Percentiles rank a stretch among this genome's conserved stretches.
These are phyloP conservation scores for Pseudoscleropodium purum DNA, from an alignment of 225 moss, liverwort and hornwort species.

Conservation along the genomic window DNA sequence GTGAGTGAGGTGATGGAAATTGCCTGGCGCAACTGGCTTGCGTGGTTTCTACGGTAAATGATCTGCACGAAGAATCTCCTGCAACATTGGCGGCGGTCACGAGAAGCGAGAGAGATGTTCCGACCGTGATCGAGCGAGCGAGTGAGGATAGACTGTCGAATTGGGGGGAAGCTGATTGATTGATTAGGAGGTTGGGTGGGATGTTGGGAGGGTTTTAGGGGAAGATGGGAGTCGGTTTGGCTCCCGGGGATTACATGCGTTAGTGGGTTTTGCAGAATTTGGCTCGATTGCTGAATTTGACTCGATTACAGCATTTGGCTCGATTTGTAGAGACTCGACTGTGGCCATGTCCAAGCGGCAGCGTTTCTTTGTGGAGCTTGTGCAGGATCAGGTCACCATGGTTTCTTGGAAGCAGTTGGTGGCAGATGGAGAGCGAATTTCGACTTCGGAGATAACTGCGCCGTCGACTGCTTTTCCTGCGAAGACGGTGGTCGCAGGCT, in stretches of 20 bases:
- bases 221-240: neutral
- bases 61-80: neutral
- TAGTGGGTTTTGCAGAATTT: neutral
- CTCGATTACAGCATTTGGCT: neutral
- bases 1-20: neutral
- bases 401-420: slow-evolving; percentile 37
- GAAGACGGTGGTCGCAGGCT: neutral
- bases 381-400: neutral
- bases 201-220: neutral
- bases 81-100: neutral
- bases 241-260: neutral
- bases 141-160: neutral
- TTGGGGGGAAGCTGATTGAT: neutral
- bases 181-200: neutral
- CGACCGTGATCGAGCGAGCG: neutral
- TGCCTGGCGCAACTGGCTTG: neutral
- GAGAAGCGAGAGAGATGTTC: neutral
- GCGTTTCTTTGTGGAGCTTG: slow-evolving; percentile 37
- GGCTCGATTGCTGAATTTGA: neutral
- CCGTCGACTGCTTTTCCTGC: neutral
- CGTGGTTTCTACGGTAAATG: neutral
- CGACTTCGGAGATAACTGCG: neutral
- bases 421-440: neutral
- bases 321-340: neutral
- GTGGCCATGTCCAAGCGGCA: slow-evolving; percentile 29